Conservation (phyloP, 495 filamentous ascomycete species). For the Tuber brumale region DNA sequence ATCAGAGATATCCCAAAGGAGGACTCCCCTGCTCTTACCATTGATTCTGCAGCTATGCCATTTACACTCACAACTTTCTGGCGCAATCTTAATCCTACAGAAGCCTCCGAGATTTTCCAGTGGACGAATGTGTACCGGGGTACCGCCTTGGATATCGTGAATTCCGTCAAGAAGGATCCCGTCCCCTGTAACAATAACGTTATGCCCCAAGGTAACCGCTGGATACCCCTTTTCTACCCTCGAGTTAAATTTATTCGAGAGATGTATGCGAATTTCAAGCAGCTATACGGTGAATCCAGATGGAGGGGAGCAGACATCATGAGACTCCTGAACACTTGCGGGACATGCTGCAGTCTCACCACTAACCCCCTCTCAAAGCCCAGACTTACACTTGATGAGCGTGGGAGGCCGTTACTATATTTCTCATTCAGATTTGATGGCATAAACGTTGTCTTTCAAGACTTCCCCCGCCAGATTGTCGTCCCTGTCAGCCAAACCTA, state of each 20-base stretch:
- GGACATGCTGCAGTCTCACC: constrained; percentile 14
- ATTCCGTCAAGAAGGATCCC: constrained; percentile 8
- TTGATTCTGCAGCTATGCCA: constrained; percentile 20
- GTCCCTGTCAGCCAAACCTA: constrained; percentile 18
- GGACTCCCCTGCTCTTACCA: constrained; percentile 12
- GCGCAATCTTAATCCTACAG: constrained; percentile 19
- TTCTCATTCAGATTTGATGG: constrained; percentile 4
- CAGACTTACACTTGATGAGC: neutral
- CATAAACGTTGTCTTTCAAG: constrained; percentile 11
- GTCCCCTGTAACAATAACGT: neutral
- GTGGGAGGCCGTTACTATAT: constrained; percentile 9
- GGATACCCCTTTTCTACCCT: neutral
- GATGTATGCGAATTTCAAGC: neutral
- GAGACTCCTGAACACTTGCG: constrained; percentile 20
- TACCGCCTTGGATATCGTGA: constrained; percentile 8
- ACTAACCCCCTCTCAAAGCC: constrained; percentile 5
- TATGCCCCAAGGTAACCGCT: constrained; percentile 14
- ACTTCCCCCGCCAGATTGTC: constrained; percentile 27
- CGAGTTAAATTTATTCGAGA: neutral
- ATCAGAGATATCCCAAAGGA: constrained; percentile 12
- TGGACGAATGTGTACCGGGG: constrained; percentile 3
- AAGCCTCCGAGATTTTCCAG: constrained; percentile 23
- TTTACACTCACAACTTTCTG: constrained; percentile 14
- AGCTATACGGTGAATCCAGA: neutral
- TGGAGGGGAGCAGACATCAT: constrained; percentile 2